A percentile compares a stretch with the other conserved stretches of the same genome.
phyloP scores from a whole-genome alignment of 2,329 filamentous ascomycete species.

The Lecanicillium sp. region DNA sequence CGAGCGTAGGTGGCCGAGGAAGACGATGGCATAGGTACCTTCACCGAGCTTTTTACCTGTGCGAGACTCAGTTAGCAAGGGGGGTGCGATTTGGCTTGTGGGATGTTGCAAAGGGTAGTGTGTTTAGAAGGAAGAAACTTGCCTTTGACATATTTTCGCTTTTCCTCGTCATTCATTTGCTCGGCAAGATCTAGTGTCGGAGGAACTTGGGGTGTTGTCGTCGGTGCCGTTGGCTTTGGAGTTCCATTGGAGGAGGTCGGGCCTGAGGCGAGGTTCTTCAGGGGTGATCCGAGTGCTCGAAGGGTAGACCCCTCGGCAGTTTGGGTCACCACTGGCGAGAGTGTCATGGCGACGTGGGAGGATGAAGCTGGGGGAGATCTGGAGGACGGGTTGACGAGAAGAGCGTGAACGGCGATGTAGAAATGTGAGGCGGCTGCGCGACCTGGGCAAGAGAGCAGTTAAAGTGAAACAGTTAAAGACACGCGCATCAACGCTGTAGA shows the following conservation, averaged over 20 bases:
- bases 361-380: too few species aligned
- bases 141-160: slow-evolving; percentile 87
- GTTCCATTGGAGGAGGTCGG: slow-evolving; percentile 37
- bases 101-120: too few species aligned
- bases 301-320: slow-evolving; percentile 18
- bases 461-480: too few species aligned
- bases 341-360: slow-evolving; percentile 28
- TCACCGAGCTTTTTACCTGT: slow-evolving; percentile 84
- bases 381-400: too few species aligned
- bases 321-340: slow-evolving; percentile 37
- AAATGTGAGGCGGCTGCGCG: too few species aligned
- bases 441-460: too few species aligned
- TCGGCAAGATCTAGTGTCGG: slow-evolving; percentile 57
- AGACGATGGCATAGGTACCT: slow-evolving; percentile 95
- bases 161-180: slow-evolving; percentile 73
- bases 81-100: not conserved
- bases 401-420: too few species aligned
- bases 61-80: not conserved
- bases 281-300: slow-evolving; percentile 32
- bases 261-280: slow-evolving; percentile 30
- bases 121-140: too few species aligned
- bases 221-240: slow-evolving; percentile 25
- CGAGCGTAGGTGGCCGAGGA: slow-evolving; percentile 69
- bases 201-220: slow-evolving; percentile 21
- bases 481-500: too few species aligned